Evolutionary conservation across 1,284 basidiomycete genomes (phyloP), one percentile per base, ranked within the genome.

Genomic region (Schizopora paradoxa): DNA sequence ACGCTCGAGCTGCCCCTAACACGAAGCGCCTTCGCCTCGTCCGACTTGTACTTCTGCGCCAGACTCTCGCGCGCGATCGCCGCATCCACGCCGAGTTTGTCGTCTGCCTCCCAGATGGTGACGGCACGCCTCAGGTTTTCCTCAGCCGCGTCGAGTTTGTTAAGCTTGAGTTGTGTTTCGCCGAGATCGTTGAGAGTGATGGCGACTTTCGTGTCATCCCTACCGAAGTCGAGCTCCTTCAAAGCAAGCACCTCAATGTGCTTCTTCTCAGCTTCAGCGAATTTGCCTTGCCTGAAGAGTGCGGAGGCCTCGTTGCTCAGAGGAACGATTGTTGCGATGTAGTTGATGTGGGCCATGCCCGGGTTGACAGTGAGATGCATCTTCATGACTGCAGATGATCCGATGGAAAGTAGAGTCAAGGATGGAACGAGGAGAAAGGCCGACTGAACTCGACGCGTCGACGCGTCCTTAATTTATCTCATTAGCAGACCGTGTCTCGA

Each of bases 21-120:
- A 53, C 65, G 50, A 16, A 61, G 54, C 14, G 56, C 51, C 27
- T 56, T 59, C 2, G 62, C 64, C 14, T 58, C 57, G 11, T 37
- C 32, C 26, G 63, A 25, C 38, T 63, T 51, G 18, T 62, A 64
- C 33, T 53, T 57, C 34, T 54, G 56, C 3, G 55, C 66, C n/a
- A 66, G 53, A 48, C 63, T 66, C 45, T 68, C 65, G 14, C 63
- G 54, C 23, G 65, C 60, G 11, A 58, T 58, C 2, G 66, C 64
- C 6, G 60, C 57, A 49, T 67, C 66, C 16, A 61, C 50, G 5
- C 43, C 43, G 18, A 54, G 49, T 5, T 51, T 54, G 2, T 16
- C 35, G 4, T 25, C 26, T 13, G 23, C 41, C 16, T 51, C 56
- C 44, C 64, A 59, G 16, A 66, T 55, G 5, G 51, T 34, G 16